Percentiles rank a stretch among this genome's conserved stretches.
phyloP scores from a whole-genome alignment of 352 stramenopile species.

The Pythium insidiosum region DNA sequence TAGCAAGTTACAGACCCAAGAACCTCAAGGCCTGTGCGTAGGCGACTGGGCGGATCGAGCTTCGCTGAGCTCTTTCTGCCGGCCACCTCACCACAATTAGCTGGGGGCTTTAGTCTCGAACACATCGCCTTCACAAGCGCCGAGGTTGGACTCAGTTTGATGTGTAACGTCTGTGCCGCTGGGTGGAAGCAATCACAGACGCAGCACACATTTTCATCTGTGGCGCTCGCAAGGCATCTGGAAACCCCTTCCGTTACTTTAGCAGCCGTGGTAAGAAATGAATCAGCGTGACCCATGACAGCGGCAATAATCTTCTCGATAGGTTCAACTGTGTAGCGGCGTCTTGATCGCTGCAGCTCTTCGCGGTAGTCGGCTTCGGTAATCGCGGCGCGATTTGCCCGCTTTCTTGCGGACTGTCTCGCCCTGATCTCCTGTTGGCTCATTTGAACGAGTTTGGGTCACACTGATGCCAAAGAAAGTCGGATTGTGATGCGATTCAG shows the following conservation, averaged over 20 bases:
- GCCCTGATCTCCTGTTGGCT: background rate
- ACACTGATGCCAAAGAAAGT: too few relatives aligned
- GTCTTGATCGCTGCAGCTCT: background rate
- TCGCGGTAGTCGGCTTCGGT: background rate
- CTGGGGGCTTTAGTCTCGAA: background rate
- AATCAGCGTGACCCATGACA: background rate
- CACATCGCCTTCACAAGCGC: background rate
- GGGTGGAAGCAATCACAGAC: slow-evolving; percentile 3
- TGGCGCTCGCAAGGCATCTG: background rate
- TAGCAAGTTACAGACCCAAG: too few relatives aligned
- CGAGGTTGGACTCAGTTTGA: background rate
- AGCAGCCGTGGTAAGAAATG: too few relatives aligned
- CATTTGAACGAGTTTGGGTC: background rate
- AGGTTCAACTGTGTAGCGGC: background rate
- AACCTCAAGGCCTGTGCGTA: too few relatives aligned
- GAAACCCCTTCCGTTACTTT: background rate
- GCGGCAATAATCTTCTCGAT: background rate
- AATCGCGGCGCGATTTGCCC: background rate
- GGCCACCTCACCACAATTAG: background rate
- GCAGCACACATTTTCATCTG: slow-evolving; percentile 1
- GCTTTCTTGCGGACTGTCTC: background rate
- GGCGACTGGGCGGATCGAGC: too few relatives aligned
- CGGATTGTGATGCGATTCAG: too few relatives aligned
- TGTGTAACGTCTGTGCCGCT: background rate
- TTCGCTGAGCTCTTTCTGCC: too few relatives aligned